Percentiles rank a stretch among this genome's conserved stretches.
phyloP scores from a whole-genome alignment of 306 rosid genomes.

The Quercus rubra region DNA sequence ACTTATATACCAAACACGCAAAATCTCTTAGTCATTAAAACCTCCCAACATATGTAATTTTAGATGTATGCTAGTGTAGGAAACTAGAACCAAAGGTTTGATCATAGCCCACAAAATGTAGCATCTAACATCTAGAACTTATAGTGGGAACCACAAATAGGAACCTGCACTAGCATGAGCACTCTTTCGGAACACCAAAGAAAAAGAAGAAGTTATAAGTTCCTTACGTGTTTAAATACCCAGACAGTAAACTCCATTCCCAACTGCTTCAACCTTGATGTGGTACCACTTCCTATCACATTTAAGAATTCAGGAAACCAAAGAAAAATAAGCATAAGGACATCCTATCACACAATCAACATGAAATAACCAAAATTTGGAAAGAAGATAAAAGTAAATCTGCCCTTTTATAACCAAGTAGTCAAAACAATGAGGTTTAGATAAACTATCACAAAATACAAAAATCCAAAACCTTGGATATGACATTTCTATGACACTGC shows the following conservation, averaged over 20 bases:
- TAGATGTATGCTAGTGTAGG: not conserved
- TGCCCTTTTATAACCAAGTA: not conserved
- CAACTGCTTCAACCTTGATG: conserved; percentile 86
- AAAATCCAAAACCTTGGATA: not conserved
- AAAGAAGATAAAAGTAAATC: not conserved
- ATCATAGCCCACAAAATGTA: not conserved
- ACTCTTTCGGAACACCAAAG: not conserved
- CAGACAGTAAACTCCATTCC: conserved; percentile 99
- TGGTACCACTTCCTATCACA: conserved; percentile 69
- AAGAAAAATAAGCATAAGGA: conserved; percentile 2
- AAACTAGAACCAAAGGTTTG: not conserved
- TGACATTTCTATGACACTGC: not conserved
- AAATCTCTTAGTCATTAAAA: not conserved
- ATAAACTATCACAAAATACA: not conserved
- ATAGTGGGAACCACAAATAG: not conserved
- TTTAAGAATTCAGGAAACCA: conserved; percentile 24
- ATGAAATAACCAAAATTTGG: not conserved
- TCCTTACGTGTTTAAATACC: conserved; percentile 95
- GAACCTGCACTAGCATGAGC: not conserved
- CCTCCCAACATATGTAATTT: not conserved
- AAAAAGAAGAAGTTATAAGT: conserved; percentile 9
- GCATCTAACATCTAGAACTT: not conserved
- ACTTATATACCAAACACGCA: not conserved
- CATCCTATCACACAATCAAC: not conserved
- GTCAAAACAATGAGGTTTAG: not conserved